Conservation (phyloP, 768 basidiomycete species). For the button mushroom (Agaricus bisporus) region DNA sequence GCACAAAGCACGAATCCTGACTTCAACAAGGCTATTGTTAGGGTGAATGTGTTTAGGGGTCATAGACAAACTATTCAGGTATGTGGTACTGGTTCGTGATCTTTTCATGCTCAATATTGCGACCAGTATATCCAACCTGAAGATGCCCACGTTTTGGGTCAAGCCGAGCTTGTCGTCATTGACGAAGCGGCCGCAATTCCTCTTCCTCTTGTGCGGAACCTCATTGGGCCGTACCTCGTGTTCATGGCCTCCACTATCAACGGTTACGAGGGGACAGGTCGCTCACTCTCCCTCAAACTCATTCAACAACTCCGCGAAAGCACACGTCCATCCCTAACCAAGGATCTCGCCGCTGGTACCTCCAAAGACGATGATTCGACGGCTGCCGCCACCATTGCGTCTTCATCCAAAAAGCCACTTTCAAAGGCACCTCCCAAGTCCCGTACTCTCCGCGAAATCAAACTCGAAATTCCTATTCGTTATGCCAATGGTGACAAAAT, state of each 20-base stretch:
- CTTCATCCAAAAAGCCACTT: constrained; percentile 46
- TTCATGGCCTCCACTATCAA: constrained; percentile 99
- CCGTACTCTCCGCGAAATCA: constrained; percentile 85
- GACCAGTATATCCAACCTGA: constrained; percentile 95
- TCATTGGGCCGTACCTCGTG: constrained; percentile 94
- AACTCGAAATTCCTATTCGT: constrained; percentile 92
- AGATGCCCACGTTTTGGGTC: constrained; percentile 95
- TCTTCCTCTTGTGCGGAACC: constrained; percentile 88
- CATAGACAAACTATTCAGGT: constrained; percentile 98
- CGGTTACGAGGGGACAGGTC: constrained; percentile 99
- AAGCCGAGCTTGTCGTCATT: constrained; percentile 95
- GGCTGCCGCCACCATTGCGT: constrained; percentile 16
- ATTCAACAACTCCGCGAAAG: constrained; percentile 95
- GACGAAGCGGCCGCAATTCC: constrained; percentile 99
- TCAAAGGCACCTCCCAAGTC: constrained; percentile 57
- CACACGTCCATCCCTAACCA: constrained; percentile 72
- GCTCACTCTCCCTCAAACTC: constrained; percentile 94
- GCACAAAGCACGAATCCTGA: constrained; percentile 93
- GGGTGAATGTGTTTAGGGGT: constrained; percentile 89
- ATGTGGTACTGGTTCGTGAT: constrained; percentile 12
- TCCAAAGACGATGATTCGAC: constrained; percentile 31
- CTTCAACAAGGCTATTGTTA: constrained; percentile 90
- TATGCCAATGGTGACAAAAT: constrained; percentile 83
- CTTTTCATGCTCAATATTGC: not conserved
- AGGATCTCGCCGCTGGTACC: constrained; percentile 35